Conservation (phyloP, 1,284 basidiomycete genomes). For the Lentinula novae-zelandiae region DNA sequence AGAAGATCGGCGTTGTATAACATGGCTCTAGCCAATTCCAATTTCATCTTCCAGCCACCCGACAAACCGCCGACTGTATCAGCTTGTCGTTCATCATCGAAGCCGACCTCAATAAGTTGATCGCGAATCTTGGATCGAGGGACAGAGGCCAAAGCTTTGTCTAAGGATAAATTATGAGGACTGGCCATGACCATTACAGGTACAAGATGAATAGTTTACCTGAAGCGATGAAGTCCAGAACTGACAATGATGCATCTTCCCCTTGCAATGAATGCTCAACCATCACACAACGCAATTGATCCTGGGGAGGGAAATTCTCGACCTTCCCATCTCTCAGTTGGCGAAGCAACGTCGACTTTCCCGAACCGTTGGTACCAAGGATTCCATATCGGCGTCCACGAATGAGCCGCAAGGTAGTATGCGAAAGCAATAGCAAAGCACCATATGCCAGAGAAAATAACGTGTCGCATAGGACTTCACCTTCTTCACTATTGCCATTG, state of each 20-base stretch:
- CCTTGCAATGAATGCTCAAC: slow-evolving; percentile 95
- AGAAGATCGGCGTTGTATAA: slow-evolving; percentile 94
- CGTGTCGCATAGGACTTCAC: slow-evolving; percentile 87
- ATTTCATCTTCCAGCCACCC: slow-evolving; percentile 99
- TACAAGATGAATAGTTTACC: slow-evolving; percentile 42
- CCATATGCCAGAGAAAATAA: slow-evolving; percentile 98
- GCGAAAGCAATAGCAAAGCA: slow-evolving; percentile 91
- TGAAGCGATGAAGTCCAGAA: slow-evolving; percentile 86
- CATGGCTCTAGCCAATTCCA: slow-evolving; percentile 93
- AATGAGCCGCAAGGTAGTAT: slow-evolving; percentile 88
- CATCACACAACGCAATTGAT: slow-evolving; percentile 87
- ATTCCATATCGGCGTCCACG: slow-evolving; percentile 95
- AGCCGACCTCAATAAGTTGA: slow-evolving; percentile 86
- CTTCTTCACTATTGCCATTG: slow-evolving; percentile 62
- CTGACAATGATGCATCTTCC: slow-evolving; percentile 78
- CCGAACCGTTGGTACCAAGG: slow-evolving; percentile 92
- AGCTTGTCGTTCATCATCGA: slow-evolving; percentile 83
- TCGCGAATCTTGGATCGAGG: slow-evolving; percentile 69
- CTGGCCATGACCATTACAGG: not conserved
- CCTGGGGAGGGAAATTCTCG: slow-evolving; percentile 92
- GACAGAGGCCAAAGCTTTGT: slow-evolving; percentile 57
- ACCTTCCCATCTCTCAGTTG: slow-evolving; percentile 94
- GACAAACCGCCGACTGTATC: slow-evolving; percentile 89
- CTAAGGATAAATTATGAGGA: slow-evolving; percentile 28
- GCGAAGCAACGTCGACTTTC: slow-evolving; percentile 96